Percentiles rank a stretch among this genome's conserved stretches.
phyloP scores from a whole-genome alignment of 768 basidiomycete genomes.

The Pleurotus giganteus region DNA sequence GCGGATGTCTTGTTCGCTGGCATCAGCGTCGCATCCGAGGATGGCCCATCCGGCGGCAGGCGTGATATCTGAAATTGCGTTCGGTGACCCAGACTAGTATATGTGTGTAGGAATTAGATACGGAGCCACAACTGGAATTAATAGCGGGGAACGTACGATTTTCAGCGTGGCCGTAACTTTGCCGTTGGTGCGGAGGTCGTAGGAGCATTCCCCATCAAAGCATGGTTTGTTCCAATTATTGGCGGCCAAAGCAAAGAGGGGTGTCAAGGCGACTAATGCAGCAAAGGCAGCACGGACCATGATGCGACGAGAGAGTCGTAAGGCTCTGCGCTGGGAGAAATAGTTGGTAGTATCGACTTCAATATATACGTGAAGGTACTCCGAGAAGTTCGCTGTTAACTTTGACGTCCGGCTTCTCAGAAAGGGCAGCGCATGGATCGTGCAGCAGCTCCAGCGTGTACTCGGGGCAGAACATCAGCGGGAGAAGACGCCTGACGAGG shows the following conservation, averaged over 20 bases:
- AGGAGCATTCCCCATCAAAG: constrained; percentile 16
- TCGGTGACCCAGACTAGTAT: neutral
- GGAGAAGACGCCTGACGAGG: too few species aligned
- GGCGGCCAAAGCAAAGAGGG: neutral
- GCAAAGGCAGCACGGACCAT: too few species aligned
- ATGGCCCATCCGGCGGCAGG: constrained; percentile 32
- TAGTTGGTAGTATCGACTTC: too few species aligned
- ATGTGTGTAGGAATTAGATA: neutral
- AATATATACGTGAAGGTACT: too few species aligned
- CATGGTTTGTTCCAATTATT: constrained; percentile 11
- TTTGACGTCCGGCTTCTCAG: too few species aligned
- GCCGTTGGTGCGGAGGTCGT: constrained; percentile 7
- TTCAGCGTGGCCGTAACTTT: neutral
- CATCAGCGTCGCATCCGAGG: constrained; percentile 22
- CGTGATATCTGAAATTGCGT: constrained; percentile 4
- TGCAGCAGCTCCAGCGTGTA: too few species aligned
- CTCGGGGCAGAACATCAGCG: too few species aligned
- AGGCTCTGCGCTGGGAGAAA: too few species aligned
- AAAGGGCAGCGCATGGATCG: too few species aligned
- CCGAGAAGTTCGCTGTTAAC: too few species aligned
- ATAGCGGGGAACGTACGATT: neutral
- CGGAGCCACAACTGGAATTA: neutral
- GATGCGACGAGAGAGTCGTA: too few species aligned
- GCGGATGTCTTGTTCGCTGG: constrained; percentile 14
- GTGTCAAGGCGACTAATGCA: too few species aligned